These are phyloP conservation scores for Sextonia rubra DNA, from an alignment of 164 flowering plant species.

Conservation along the genomic window DNA sequence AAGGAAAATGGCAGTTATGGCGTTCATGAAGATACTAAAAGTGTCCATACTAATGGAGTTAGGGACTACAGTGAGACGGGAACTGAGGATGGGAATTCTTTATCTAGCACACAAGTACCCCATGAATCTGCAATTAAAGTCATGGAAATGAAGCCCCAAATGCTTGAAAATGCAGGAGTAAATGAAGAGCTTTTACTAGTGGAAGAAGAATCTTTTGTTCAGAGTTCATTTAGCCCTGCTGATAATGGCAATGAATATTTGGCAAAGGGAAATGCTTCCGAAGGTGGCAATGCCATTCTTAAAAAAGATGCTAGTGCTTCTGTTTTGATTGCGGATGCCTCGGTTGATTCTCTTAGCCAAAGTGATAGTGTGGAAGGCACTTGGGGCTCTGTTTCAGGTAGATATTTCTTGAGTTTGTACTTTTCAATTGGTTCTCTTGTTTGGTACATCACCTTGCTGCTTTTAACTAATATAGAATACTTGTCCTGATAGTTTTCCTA, in stretches of 20 bases:
- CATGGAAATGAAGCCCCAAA: neutral
- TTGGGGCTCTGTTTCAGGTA: slow-evolving; percentile 91
- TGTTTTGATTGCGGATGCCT: slow-evolving; percentile 20
- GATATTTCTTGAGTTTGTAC: neutral
- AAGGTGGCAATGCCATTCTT: slow-evolving; percentile 21
- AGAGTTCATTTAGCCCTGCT: slow-evolving; percentile 14
- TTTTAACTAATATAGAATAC: too few species aligned
- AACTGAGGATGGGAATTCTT: slow-evolving; percentile 4
- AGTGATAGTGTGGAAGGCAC: slow-evolving; percentile 61
- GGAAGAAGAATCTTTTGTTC: slow-evolving; percentile 19
- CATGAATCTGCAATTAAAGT: slow-evolving; percentile 13
- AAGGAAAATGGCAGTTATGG: slow-evolving; percentile 4
- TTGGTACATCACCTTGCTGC: neutral
- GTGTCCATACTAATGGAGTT: slow-evolving; percentile 9
- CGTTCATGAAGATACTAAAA: slow-evolving; percentile 10
- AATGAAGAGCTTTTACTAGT: slow-evolving; percentile 10
- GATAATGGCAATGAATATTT: slow-evolving; percentile 12
- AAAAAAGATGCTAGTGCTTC: slow-evolving; percentile 27
- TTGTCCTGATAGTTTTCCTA: too few species aligned
- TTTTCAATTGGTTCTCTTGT: neutral
- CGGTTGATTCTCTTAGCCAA: slow-evolving; percentile 46
- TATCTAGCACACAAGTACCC: neutral
- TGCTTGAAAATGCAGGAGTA: neutral
- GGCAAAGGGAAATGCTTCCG: slow-evolving; percentile 16
- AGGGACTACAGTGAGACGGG: slow-evolving; percentile 4